Base-by-base conservation (phyloP, 225 moss, liverwort and hornwort genomes). In the Polytrichum formosum region DNA sequence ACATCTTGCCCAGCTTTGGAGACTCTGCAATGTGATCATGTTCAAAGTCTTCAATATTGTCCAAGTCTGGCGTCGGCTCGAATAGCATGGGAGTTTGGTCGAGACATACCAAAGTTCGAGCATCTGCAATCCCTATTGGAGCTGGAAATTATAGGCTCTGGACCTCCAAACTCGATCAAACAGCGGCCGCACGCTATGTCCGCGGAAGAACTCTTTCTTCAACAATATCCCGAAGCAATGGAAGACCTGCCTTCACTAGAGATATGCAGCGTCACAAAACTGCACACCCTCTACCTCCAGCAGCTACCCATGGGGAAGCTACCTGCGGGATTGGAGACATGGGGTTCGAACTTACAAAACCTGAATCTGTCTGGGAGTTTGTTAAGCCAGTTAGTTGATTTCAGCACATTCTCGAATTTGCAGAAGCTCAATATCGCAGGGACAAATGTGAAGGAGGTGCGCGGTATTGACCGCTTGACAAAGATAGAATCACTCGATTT, bases 361-460 rank as follows among this genome's bases (percentile, higher is more conserved):
- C 70, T 75, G 22, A 21, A 10, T 64, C 70, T 70, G 8, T 56
- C 7, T 2, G 70, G 58, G 18, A 69, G 75, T 56, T 2, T 53
- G 6, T 28, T 70, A 37, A 65, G 69, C 16, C 4, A 10, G 17
- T 58, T 31, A 56, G 75, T 70, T 1, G 56, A 75, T 63, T 70
- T 75, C 28, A 46, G 65, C 58, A 10, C 28, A 8, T 55, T 75
- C 55, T 53, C 56, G 8, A 65, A 58, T 22, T 33, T 75, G 3
- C 46, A 4, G 16, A 0, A 5, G 0, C 70, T 75, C 2, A 0
- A 0, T 26, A 70, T 75, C 2, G 25, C 4, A 30, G 69, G 70
- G 75, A 70, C 65, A n/a, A 75, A 75, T 26, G 70, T 70, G 46
- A 26, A 65, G 46, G 75, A 70, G 28, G 21, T 75, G 28, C 27